Base-by-base conservation (phyloP, 2,329 filamentous ascomycete genomes). In the Xylariomycetidae sp. region DNA sequence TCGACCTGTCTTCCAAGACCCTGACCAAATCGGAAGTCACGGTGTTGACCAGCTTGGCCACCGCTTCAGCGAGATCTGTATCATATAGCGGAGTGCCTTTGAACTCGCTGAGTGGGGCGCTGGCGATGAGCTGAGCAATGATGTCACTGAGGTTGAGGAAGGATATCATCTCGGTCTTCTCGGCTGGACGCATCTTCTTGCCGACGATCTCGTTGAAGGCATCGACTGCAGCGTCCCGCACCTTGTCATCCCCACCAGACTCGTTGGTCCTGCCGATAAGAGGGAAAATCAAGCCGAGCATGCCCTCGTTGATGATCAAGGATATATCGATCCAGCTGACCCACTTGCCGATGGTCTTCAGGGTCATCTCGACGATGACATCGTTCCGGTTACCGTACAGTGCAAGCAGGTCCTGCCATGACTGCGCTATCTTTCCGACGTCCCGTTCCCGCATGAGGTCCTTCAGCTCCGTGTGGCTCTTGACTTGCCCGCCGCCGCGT, bases 321-420 rank as follows among this genome's bases (percentile, higher is more conserved):
- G 84, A 85, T 50, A 98, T 96, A 55, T 96, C 92, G 53, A 93
- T 94, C 92, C 92, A 98, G 72, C 88, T 93, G 40, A 95, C 88
- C 90, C 92, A 98, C 58, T 90, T 92, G 23, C 87, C 88, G 45
- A 98, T 79, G n/a, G 88, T 83, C 61, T 83, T 87, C 33, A 98
- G 71, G 49, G 85, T 89, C 72, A 93, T 80, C 58, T 95, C 88
- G 26, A 94, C 74, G 37, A 96, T 74, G 25, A 64, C 58, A 52
- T 88, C 80, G 46, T 83, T 76, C 37, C 78, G 70, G 52, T 74
- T 75, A 46, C 72, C 70, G 73, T 89, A 96, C 50, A 82, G 77
- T 9, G 77, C 72, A 35, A 98, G 71, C 27, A 98, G 82, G 53
- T 94, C 85, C 59, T 92, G 85, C 92, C 92, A 98, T 4, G 88